A percentile compares a stretch with the other conserved stretches of the same genome.
Evolutionary conservation across 108 stramenopile genomes (phyloP).

Genomic region (Parmales sp.): DNA sequence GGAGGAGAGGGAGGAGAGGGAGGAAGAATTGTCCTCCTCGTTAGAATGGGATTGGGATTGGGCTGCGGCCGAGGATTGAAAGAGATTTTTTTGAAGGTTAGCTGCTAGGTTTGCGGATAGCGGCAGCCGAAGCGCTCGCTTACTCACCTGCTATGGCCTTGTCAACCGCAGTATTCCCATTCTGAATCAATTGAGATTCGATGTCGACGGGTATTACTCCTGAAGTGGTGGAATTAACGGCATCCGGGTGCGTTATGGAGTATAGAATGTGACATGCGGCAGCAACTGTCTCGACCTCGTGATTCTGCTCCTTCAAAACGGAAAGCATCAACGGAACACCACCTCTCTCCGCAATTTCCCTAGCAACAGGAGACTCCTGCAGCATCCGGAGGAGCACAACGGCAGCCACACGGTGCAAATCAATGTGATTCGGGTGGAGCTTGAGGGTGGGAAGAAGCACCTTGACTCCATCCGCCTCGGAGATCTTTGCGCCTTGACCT

Average conservation of each 20-base stretch:
- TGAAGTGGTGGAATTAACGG: background rate
- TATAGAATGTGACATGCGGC: slow-evolving; percentile 38
- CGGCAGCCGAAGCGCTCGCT: too few relatives aligned
- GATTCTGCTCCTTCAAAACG: slow-evolving; percentile 26
- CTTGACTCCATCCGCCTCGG: slow-evolving; percentile 35
- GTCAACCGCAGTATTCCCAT: too few relatives aligned
- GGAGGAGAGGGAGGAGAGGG: background rate
- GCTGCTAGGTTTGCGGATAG: too few relatives aligned
- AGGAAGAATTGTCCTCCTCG: background rate
- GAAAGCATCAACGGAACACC: slow-evolving; percentile 31
- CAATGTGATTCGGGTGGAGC: background rate
- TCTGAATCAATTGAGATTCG: background rate
- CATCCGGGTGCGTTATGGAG: slow-evolving; percentile 33
- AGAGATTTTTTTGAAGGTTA: background rate
- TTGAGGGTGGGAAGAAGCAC: slow-evolving; percentile 22
- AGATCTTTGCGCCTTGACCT: slow-evolving; percentile 36
- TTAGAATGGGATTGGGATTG: background rate
- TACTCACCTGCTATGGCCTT: too few relatives aligned
- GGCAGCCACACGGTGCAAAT: slow-evolving; percentile 41
- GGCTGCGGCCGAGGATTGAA: background rate
- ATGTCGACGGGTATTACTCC: background rate
- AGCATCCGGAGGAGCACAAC: slow-evolving; percentile 42
- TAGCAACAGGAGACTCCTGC: slow-evolving; percentile 35
- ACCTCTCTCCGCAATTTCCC: slow-evolving; percentile 26
- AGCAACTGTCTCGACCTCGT: slow-evolving; percentile 38